phyloP scores from a whole-genome alignment of 352 stramenopile species.

The Pythium brachiatum region DNA sequence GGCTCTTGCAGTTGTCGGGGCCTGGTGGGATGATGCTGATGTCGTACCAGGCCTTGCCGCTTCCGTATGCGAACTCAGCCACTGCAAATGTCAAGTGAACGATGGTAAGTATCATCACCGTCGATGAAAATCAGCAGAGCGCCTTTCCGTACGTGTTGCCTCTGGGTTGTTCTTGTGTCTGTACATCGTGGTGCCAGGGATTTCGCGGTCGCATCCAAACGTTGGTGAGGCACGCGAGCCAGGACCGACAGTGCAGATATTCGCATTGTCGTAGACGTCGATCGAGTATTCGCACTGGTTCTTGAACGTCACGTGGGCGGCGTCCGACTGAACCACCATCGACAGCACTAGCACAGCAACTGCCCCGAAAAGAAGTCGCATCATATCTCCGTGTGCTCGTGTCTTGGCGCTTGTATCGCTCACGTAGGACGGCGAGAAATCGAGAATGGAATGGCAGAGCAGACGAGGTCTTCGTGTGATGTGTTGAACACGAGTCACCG shows the following conservation, averaged over 20 bases:
- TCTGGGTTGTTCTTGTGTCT: conserved; percentile 14
- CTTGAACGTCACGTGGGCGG: conserved; percentile 22
- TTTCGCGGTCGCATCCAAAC: conserved; percentile 21
- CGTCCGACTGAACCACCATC: background rate
- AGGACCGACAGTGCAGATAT: conserved; percentile 10
- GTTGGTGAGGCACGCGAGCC: conserved; percentile 3
- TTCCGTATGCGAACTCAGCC: conserved; percentile 25
- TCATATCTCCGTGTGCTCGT: background rate
- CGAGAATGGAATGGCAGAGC: background rate
- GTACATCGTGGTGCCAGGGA: conserved; percentile 22
- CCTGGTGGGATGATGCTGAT: conserved; percentile 35
- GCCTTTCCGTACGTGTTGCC: conserved; percentile 19
- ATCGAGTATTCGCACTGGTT: conserved; percentile 35
- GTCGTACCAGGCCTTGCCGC: conserved; percentile 29
- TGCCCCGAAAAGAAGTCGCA: background rate
- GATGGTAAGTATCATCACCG: background rate
- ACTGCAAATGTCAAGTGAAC: conserved; percentile 16
- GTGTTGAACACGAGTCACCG: background rate
- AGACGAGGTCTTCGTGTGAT: background rate
- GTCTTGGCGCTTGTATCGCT: background rate
- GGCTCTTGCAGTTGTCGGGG: conserved; percentile 28
- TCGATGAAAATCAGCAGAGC: background rate
- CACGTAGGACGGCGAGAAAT: background rate
- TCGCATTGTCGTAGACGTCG: conserved; percentile 28
- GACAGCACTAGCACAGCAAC: background rate